Evolutionary conservation across 2,329 filamentous ascomycete genomes (phyloP).

Genomic region (Alternaria arborescens): DNA sequence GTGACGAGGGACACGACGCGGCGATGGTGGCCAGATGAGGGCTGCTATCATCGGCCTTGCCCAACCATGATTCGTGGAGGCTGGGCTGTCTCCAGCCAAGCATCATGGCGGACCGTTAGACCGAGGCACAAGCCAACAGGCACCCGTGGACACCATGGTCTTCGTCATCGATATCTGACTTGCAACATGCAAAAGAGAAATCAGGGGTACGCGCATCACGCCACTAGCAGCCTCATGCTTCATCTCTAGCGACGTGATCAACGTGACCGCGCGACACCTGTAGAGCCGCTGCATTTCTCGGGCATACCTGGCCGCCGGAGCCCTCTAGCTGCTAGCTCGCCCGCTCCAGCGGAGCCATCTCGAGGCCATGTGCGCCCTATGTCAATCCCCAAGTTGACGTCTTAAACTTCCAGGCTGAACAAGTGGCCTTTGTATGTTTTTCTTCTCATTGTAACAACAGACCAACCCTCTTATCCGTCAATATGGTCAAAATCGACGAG

Average conservation of each 20-base stretch:
- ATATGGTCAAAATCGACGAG: slow-evolving; percentile 66
- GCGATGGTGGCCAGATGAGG: slow-evolving; percentile 25
- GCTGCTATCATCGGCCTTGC: slow-evolving; percentile 35
- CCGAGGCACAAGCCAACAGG: slow-evolving; percentile 25
- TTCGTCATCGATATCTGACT: slow-evolving; percentile 10
- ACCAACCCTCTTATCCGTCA: slow-evolving; percentile 15
- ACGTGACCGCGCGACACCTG: slow-evolving; percentile 5
- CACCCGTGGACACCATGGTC: background rate
- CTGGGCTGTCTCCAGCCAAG: slow-evolving; percentile 29
- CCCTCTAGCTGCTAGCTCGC: slow-evolving; percentile 10
- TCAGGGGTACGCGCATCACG: background rate
- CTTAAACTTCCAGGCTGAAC: background rate
- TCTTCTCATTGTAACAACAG: background rate
- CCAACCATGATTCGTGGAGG: slow-evolving; percentile 32
- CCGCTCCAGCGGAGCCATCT: slow-evolving; percentile 20
- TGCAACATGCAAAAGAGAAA: background rate
- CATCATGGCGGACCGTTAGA: slow-evolving; percentile 19
- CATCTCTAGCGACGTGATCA: background rate
- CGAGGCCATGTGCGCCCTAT: slow-evolving; percentile 23
- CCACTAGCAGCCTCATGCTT: background rate
- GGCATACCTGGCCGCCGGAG: slow-evolving; percentile 7
- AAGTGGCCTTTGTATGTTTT: background rate
- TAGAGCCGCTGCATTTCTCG: slow-evolving; percentile 3
- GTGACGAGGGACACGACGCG: slow-evolving; percentile 2
- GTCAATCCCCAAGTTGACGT: slow-evolving; percentile 14